Evolutionary conservation across 768 basidiomycete species (phyloP).

Genomic region (Mycena rebaudengoi): DNA sequence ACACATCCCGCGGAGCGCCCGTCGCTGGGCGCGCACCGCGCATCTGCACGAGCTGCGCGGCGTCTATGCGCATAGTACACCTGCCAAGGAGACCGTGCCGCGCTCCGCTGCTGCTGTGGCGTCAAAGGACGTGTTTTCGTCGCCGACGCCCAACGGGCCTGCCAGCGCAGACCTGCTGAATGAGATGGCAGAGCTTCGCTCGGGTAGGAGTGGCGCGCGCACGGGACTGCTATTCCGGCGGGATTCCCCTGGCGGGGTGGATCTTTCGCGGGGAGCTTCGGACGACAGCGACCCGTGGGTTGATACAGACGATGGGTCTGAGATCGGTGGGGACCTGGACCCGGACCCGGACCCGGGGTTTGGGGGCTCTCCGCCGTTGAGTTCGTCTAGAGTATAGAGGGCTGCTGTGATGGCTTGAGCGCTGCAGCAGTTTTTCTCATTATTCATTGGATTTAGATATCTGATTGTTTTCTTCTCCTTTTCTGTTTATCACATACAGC

Average conservation of each 20-base stretch:
- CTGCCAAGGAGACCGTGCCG: neutral
- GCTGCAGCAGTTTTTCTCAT: neutral
- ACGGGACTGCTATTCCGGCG: neutral
- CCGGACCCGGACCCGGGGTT: conserved; percentile 1
- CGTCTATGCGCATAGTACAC: neutral
- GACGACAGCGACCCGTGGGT: conserved; percentile 23
- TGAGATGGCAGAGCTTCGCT: neutral
- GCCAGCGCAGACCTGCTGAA: neutral
- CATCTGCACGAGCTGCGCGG: conserved; percentile 60
- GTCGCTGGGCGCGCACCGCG: conserved; percentile 56
- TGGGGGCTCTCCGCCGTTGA: neutral
- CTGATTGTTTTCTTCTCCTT: neutral
- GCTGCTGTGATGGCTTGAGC: conserved; percentile 3
- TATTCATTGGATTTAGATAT: neutral
- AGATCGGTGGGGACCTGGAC: conserved; percentile 10
- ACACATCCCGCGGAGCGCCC: conserved; percentile 39
- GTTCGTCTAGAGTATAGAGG: neutral
- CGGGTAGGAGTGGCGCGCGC: neutral
- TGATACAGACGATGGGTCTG: conserved; percentile 29
- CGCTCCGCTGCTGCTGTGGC: neutral
- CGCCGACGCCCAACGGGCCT: conserved; percentile 8
- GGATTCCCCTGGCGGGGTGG: neutral
- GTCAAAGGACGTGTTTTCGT: conserved; percentile 21
- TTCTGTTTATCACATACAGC: conserved; percentile 3
- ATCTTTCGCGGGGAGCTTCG: neutral